A percentile compares a stretch with the other conserved stretches of the same genome.
Conservation (phyloP, 202 grass and related monocot genomes). For the Schoenoplectus tabernaemontani region DNA sequence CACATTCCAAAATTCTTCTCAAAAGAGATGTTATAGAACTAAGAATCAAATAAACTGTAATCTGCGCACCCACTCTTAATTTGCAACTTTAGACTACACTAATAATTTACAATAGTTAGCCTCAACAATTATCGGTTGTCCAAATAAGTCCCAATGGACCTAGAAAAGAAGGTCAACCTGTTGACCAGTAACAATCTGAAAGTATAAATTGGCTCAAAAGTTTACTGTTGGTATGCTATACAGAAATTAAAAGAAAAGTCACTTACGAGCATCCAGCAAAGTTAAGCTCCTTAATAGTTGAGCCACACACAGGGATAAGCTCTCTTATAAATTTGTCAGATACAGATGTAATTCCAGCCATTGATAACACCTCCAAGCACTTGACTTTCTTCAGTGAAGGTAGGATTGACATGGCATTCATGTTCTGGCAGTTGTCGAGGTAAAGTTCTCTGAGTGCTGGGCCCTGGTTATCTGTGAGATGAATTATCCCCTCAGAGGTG, state of each 20-base stretch:
- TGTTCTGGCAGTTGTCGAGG: constrained; percentile 75
- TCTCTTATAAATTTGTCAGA: constrained; percentile 65
- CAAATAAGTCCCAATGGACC: not conserved
- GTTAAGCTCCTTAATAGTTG: constrained; percentile 58
- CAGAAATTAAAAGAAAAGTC: constrained; percentile 10
- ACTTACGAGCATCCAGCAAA: constrained; percentile 90
- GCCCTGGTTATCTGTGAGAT: constrained; percentile 41
- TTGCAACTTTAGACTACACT: not conserved
- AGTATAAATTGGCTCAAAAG: not conserved
- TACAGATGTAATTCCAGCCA: constrained; percentile 63
- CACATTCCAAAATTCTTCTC: not conserved
- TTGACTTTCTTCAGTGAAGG: constrained; percentile 62
- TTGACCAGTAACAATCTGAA: not conserved
- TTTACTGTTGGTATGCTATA: not conserved
- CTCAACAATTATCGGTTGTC: not conserved
- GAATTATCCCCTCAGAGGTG: constrained; percentile 53
- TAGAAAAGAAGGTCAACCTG: not conserved
- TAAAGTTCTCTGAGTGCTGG: constrained; percentile 55
- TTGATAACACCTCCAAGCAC: constrained; percentile 63
- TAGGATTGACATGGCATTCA: constrained; percentile 62
- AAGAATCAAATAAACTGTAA: not conserved
- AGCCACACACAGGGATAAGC: constrained; percentile 56
- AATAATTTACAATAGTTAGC: not conserved
- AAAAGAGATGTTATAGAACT: not conserved
- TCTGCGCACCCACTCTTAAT: not conserved